phyloP scores from a whole-genome alignment of 352 stramenopile species.

The Phytophthora boehmeriae region DNA sequence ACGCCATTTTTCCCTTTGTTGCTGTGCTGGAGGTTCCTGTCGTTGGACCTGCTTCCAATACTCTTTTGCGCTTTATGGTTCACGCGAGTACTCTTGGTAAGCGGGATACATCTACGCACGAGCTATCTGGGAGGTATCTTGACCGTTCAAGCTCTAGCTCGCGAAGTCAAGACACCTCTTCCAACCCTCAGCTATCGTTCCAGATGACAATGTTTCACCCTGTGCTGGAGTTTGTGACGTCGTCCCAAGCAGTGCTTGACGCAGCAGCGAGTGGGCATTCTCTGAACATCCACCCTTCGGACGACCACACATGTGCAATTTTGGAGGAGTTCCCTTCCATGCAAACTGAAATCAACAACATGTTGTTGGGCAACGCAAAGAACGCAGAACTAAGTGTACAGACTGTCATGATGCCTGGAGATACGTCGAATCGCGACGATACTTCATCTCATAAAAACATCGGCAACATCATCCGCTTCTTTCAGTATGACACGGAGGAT shows the following conservation, averaged over 20 bases:
- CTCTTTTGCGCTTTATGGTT: slow-evolving; percentile 86
- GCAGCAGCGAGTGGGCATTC: slow-evolving; percentile 80
- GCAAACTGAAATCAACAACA: slow-evolving; percentile 69
- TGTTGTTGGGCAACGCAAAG: slow-evolving; percentile 72
- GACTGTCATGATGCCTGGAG: slow-evolving; percentile 88
- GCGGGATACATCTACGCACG: slow-evolving; percentile 47
- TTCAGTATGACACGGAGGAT: slow-evolving; percentile 88
- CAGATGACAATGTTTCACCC: slow-evolving; percentile 90
- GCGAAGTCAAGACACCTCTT: slow-evolving; percentile 43
- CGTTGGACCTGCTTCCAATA: slow-evolving; percentile 79
- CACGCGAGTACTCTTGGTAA: slow-evolving; percentile 82
- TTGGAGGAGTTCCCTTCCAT: slow-evolving; percentile 72
- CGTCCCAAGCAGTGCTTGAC: slow-evolving; percentile 83
- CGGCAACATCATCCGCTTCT: slow-evolving; percentile 89
- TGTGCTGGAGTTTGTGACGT: slow-evolving; percentile 86
- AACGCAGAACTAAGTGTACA: slow-evolving; percentile 87
- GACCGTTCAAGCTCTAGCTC: slow-evolving; percentile 49
- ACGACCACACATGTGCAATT: slow-evolving; percentile 80
- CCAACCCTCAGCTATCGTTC: slow-evolving; percentile 62
- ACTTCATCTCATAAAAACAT: slow-evolving; percentile 85
- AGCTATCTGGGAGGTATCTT: slow-evolving; percentile 37
- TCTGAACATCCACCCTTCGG: slow-evolving; percentile 75
- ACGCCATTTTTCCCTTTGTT: slow-evolving; percentile 86
- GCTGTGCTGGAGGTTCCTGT: slow-evolving; percentile 85
- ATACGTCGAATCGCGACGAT: slow-evolving; percentile 75